Conservation (phyloP, 1,139 yeast genomes). For the Meyerozyma sp. region DNA sequence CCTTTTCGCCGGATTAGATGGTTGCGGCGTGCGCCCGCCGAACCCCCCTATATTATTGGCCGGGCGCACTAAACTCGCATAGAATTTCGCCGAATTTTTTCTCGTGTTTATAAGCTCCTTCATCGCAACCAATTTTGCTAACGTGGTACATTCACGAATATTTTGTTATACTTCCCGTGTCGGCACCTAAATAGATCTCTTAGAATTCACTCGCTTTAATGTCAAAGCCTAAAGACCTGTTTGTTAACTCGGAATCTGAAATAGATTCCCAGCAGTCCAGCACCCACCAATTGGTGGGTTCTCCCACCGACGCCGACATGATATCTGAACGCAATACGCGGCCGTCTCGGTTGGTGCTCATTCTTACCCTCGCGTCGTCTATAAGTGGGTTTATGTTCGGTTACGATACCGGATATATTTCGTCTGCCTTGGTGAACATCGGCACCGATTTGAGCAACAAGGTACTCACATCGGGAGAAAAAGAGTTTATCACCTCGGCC, state of each 20-base stretch:
- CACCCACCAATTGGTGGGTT: background rate
- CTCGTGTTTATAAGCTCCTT: background rate
- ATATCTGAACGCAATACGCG: slow-evolving; percentile 22
- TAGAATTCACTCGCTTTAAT: background rate
- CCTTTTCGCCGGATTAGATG: background rate
- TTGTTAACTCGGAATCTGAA: background rate
- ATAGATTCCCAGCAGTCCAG: slow-evolving; percentile 1
- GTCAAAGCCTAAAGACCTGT: background rate
- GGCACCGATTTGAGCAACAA: slow-evolving; percentile 60
- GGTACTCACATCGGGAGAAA: slow-evolving; percentile 62
- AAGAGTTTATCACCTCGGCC: slow-evolving; percentile 90
- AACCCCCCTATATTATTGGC: background rate
- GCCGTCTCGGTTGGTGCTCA: slow-evolving; percentile 61
- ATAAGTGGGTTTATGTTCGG: slow-evolving; percentile 96
- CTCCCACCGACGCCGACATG: background rate
- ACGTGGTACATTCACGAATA: background rate
- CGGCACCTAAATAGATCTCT: background rate
- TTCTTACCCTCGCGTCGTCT: slow-evolving; percentile 73
- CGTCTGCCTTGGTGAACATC: slow-evolving; percentile 83
- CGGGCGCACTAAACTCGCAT: background rate
- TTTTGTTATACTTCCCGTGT: background rate
- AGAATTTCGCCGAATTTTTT: background rate
- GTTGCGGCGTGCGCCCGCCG: background rate
- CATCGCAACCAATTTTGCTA: too few species aligned
- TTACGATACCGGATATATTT: slow-evolving; percentile 93